Base-by-base conservation (phyloP, 2,329 filamentous ascomycete species). In the Curvularia sp. region DNA sequence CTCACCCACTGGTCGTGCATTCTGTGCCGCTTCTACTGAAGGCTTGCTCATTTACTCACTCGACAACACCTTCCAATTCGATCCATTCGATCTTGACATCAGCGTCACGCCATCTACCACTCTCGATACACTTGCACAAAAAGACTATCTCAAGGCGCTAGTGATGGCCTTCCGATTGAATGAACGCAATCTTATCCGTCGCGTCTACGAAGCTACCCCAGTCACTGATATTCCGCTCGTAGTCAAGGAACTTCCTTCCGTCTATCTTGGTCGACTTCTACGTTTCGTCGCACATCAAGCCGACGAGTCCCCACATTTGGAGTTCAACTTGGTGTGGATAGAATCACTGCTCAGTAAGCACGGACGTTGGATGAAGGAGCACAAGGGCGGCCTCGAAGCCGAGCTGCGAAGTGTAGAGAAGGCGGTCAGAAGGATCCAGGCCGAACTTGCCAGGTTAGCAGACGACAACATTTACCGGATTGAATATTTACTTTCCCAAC, bases 121-220 rank as follows among this genome's bases (percentile, higher is more conserved):
- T 0, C 72, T 83, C 5, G 71, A 89, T 2, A 95, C 93, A 0
- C 83, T 98, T 0, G 83, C 89, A 57, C 88, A 93, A 55, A 86
- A 85, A 62, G 91, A 97, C 73, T 96, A 91, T 77, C 85, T 98
- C 63, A 96, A 95, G 79, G 94, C 95, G 0, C 82, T 99, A 5
- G 88, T 97, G 63, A 99, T 99, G 95, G 90, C 93, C 1, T 99
- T 99, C 84, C 90, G 96, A 5, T 88, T 99, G 58, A 97, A 97
- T 79, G 92, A 96, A 76, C 84, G 88, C 4, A 86, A 88, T 22
- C 83, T 99, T 47, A 87, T 97, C 61, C 90, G 90, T 68, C 88
- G 88, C 53, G 91, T 97, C 18, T 98, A 97, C 79, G 89, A 96
- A 78, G 85, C 87, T 2, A 89, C 94, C 24, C 93, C 95, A 1